Percentiles rank a stretch among this genome's conserved stretches.
Evolutionary conservation across 352 stramenopile genomes (phyloP).

Genomic region (Thalassiosira livingstoniorum): DNA sequence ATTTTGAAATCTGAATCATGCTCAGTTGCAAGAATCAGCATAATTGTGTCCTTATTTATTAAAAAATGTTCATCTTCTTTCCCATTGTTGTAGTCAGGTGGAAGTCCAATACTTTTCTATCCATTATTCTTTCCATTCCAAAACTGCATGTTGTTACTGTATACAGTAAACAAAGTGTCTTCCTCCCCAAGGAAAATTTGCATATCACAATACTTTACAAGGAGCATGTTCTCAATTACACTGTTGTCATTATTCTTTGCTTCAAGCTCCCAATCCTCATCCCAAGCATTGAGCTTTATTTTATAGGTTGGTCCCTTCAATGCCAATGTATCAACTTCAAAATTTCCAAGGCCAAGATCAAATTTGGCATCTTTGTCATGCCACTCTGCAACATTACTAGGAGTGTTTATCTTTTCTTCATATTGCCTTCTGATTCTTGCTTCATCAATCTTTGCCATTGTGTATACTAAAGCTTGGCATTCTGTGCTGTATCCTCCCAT

Average conservation of each 20-base stretch:
- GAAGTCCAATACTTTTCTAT: too few relatives aligned
- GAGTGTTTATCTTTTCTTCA: not conserved
- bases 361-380: constrained; percentile 33
- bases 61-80: too few relatives aligned
- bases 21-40: too few relatives aligned
- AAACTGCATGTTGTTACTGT: too few relatives aligned
- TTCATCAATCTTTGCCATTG: constrained; percentile 17
- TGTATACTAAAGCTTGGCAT: constrained; percentile 30
- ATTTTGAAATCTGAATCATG: too few relatives aligned
- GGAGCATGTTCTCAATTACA: constrained; percentile 26
- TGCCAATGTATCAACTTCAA: constrained; percentile 34
- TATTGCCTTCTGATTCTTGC: constrained; percentile 11
- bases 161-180: too few relatives aligned
- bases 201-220: too few relatives aligned
- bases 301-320: constrained; percentile 12
- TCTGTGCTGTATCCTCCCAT: constrained; percentile 12
- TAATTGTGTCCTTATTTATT: too few relatives aligned
- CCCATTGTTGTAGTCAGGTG: too few relatives aligned
- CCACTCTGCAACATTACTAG: constrained; percentile 23
- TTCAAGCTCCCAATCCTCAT: constrained; percentile 57
- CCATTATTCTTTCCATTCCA: too few relatives aligned
- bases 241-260: constrained; percentile 40
- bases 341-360: constrained; percentile 47
- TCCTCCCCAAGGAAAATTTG: too few relatives aligned
- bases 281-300: constrained; percentile 34